phyloP scores from a whole-genome alignment of 202 grass and related monocot species.

The Carex arenaria region DNA sequence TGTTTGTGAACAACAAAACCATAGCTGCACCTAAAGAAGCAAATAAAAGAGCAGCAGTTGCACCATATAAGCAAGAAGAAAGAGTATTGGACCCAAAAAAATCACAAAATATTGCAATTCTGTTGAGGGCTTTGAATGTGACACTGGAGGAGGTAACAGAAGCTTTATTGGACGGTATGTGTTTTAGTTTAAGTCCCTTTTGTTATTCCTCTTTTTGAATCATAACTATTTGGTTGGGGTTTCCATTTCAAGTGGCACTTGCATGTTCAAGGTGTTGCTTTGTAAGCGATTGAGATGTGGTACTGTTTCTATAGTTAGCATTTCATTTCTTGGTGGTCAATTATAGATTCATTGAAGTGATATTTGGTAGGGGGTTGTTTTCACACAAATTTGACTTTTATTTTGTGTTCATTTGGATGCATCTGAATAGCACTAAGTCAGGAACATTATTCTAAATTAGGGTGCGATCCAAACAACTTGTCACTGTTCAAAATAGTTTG shows the following conservation, averaged over 20 bases:
- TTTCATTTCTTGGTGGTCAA: background rate
- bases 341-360: slow-evolving; percentile 7
- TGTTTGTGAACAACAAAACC: slow-evolving; percentile 88
- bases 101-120: slow-evolving; percentile 96
- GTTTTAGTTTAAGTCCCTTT: background rate
- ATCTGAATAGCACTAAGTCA: too few relatives aligned
- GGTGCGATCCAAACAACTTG: too few relatives aligned
- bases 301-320: background rate
- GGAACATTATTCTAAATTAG: too few relatives aligned
- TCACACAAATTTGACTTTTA: slow-evolving; percentile 17
- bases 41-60: slow-evolving; percentile 40
- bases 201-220: background rate
- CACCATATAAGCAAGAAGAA: slow-evolving; percentile 70
- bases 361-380: slow-evolving; percentile 42
- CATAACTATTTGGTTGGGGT: slow-evolving; percentile 1
- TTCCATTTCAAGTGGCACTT: slow-evolving; percentile 8
- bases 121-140: slow-evolving; percentile 90
- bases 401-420: background rate
- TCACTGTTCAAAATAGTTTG: too few relatives aligned
- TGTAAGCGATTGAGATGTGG: slow-evolving; percentile 9
- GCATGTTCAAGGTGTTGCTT: background rate
- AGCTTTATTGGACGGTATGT: slow-evolving; percentile 81
- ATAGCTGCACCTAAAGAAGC: slow-evolving; percentile 41
- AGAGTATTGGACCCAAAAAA: slow-evolving; percentile 99
- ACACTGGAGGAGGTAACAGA: slow-evolving; percentile 89